phyloP scores from a whole-genome alignment of 768 basidiomycete species.

The Boletus pseudopeckii region DNA sequence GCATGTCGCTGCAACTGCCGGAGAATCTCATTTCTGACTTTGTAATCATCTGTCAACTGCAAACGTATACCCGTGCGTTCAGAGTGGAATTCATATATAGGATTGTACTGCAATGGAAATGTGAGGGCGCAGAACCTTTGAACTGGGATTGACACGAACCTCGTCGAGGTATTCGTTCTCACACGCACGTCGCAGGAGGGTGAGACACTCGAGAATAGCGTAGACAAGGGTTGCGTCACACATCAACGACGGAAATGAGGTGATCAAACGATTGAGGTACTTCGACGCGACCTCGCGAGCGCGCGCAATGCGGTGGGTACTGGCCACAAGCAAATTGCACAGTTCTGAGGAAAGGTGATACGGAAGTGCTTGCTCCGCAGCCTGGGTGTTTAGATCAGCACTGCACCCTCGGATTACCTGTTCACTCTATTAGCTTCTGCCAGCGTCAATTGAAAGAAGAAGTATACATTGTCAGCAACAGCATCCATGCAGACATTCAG shows the following conservation, averaged over 20 bases:
- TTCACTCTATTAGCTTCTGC: neutral
- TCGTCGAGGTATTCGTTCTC: constrained; percentile 92
- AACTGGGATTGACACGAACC: constrained; percentile 41
- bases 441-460: neutral
- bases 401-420: constrained; percentile 81
- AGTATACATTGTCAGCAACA: constrained; percentile 74
- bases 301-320: constrained; percentile 80
- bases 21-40: constrained; percentile 80
- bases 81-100: constrained; percentile 78
- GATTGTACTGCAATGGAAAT: constrained; percentile 68
- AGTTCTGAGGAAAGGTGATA: constrained; percentile 67
- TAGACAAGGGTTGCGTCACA: constrained; percentile 87
- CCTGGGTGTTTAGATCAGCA: constrained; percentile 66
- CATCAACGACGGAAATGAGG: constrained; percentile 91
- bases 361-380: constrained; percentile 77
- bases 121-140: neutral
- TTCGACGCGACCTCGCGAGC: constrained; percentile 79
- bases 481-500: constrained; percentile 80
- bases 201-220: constrained; percentile 87
- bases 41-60: constrained; percentile 82
- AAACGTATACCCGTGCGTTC: constrained; percentile 71
- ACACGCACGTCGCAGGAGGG: constrained; percentile 80
- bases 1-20: constrained; percentile 70
- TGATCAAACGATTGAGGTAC: constrained; percentile 82
- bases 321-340: constrained; percentile 65